Evolutionary conservation across 2,329 filamentous ascomycete genomes (phyloP).

Genomic region (Microsporum canis): DNA sequence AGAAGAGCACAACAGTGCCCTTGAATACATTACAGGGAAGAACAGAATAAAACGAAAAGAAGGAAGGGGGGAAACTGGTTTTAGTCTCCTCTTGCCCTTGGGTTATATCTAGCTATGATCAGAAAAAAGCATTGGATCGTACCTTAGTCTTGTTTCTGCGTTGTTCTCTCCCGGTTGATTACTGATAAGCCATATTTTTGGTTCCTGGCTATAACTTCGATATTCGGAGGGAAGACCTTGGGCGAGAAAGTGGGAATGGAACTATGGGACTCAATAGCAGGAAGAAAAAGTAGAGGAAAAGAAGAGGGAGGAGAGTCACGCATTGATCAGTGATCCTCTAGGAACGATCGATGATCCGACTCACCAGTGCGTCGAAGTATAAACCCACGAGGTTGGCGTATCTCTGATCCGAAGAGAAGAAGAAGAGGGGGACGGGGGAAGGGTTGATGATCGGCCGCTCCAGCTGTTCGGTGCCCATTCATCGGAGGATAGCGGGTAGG

Average conservation of each 20-base stretch:
- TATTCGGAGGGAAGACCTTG: neutral
- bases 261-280: neutral
- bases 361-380: constrained; percentile 17
- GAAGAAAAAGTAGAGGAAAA: neutral
- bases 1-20: neutral
- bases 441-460: neutral
- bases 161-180: neutral
- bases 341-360: constrained; percentile 18
- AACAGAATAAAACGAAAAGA: neutral
- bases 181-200: neutral
- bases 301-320: neutral
- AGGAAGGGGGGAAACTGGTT: neutral
- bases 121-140: constrained; percentile 4
- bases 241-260: neutral
- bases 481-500: neutral
- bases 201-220: neutral
- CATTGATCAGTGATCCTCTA: constrained; percentile 12
- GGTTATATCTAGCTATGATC: neutral
- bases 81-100: neutral
- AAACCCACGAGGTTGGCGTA: neutral
- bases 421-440: neutral
- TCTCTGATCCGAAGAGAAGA: neutral
- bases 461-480: neutral
- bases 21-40: neutral
- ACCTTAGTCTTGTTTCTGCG: constrained; percentile 3